Percentiles rank a stretch among this genome's conserved stretches.
These are phyloP conservation scores for Hanseniaspora nectarophila DNA, from an alignment of 805 yeast species.

Conservation along the genomic window DNA sequence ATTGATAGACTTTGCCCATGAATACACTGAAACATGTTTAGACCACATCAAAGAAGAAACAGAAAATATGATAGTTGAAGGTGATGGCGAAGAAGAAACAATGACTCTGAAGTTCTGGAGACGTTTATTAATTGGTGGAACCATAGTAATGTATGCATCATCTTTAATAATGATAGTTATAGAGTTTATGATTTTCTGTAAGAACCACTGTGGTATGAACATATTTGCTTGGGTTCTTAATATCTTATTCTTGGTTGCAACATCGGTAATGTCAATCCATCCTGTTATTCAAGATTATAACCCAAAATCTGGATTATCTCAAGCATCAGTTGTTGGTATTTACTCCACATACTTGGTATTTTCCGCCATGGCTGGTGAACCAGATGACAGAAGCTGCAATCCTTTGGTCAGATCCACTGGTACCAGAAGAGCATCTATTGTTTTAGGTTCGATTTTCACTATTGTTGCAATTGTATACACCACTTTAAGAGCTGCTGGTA, in stretches of 20 bases:
- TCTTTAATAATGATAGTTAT: slow-evolving; percentile 59
- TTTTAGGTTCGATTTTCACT: slow-evolving; percentile 86
- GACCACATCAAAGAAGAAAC: slow-evolving; percentile 79
- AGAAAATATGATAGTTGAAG: slow-evolving; percentile 25
- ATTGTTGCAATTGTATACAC: slow-evolving; percentile 93
- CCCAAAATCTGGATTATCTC: slow-evolving; percentile 93
- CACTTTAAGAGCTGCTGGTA: slow-evolving; percentile 91
- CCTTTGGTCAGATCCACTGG: slow-evolving; percentile 83
- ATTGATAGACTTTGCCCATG: slow-evolving; percentile 92
- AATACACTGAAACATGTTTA: slow-evolving; percentile 94
- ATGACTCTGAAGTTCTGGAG: slow-evolving; percentile 48
- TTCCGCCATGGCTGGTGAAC: slow-evolving; percentile 91
- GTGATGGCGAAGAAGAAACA: slow-evolving; percentile 11
- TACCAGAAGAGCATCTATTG: slow-evolving; percentile 76
- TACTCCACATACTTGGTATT: slow-evolving; percentile 85
- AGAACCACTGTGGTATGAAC: slow-evolving; percentile 74
- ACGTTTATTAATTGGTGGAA: slow-evolving; percentile 70
- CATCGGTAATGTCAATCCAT: slow-evolving; percentile 61
- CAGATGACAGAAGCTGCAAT: slow-evolving; percentile 85
- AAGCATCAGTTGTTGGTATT: slow-evolving; percentile 86
- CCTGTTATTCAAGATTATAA: slow-evolving; percentile 82
- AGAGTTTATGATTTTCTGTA: slow-evolving; percentile 77
- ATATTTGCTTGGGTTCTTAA: slow-evolving; percentile 76
- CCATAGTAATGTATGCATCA: slow-evolving; percentile 69
- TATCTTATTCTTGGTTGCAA: slow-evolving; percentile 48